Conservation (phyloP, 108 stramenopile species). For the Stephanodiscus minutulus region DNA sequence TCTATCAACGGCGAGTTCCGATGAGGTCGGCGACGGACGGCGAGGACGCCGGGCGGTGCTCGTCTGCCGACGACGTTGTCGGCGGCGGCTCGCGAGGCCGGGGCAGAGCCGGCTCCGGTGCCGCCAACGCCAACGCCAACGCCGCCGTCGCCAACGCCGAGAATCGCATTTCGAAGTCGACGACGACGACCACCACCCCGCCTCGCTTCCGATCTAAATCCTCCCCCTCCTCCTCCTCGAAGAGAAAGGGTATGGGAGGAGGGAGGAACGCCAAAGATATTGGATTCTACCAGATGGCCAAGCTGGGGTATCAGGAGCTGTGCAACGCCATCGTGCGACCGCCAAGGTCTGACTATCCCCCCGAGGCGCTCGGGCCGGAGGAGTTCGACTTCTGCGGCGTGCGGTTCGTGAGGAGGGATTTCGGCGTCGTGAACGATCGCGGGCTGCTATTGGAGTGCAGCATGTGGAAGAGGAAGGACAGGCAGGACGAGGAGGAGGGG, state of each 20-base stretch:
- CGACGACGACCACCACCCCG: neutral
- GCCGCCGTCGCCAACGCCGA: neutral
- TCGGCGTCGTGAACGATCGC: constrained; percentile 40
- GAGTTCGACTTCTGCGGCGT: constrained; percentile 57
- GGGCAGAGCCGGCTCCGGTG: neutral
- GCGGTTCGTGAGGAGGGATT: constrained; percentile 33
- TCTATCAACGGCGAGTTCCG: neutral
- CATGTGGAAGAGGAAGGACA: constrained; percentile 28
- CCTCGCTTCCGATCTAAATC: neutral
- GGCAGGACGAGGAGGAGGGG: neutral
- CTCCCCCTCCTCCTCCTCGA: neutral
- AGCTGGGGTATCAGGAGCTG: constrained; percentile 88
- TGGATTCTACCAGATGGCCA: constrained; percentile 63
- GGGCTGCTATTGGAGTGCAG: constrained; percentile 42
- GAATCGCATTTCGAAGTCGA: too few species aligned
- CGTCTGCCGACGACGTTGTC: neutral
- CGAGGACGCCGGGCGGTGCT: neutral
- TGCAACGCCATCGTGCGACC: constrained; percentile 99
- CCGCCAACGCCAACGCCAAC: neutral
- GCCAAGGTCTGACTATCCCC: constrained; percentile 85
- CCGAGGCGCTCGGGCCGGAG: constrained; percentile 63
- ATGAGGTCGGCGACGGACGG: neutral
- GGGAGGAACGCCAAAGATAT: constrained; percentile 19
- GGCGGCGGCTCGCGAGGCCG: neutral
- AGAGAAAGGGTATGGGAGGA: too few species aligned